Conservation (phyloP, 257 asterid species). For the Nicotiana noctiflora region DNA sequence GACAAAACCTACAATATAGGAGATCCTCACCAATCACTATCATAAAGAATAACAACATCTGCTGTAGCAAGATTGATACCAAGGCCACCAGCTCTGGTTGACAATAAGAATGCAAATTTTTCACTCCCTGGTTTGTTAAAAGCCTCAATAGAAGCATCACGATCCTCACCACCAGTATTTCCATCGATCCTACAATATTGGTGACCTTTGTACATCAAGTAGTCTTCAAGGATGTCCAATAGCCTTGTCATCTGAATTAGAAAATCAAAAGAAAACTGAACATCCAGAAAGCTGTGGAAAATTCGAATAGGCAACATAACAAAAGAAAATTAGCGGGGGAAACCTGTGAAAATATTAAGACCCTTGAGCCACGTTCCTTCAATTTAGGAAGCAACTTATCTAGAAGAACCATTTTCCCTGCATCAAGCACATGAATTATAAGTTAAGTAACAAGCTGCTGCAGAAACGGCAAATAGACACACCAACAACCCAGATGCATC, state of each 20-base stretch:
- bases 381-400: constrained; percentile 95
- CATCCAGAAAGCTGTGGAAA: constrained; percentile 2
- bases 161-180: constrained; percentile 42
- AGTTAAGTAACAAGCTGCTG: not conserved
- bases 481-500: not conserved
- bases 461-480: not conserved
- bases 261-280: constrained; percentile 12
- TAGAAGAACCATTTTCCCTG: constrained; percentile 98
- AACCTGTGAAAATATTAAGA: constrained; percentile 96
- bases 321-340: not conserved
- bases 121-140: constrained; percentile 15
- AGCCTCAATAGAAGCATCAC: constrained; percentile 10
- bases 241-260: constrained; percentile 12
- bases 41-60: constrained; percentile 96
- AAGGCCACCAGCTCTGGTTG: constrained; percentile 15
- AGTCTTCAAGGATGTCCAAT: constrained; percentile 21
- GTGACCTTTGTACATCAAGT: constrained; percentile 83
- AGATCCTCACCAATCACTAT: constrained; percentile 84
- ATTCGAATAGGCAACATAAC: not conserved
- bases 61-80: constrained; percentile 22
- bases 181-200: constrained; percentile 93
- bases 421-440: not conserved
- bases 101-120: constrained; percentile 12
- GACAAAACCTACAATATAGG: no score
- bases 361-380: constrained; percentile 98